phyloP scores from a whole-genome alignment of 1,139 yeast species.

The Lodderomyces metapsilosis region DNA sequence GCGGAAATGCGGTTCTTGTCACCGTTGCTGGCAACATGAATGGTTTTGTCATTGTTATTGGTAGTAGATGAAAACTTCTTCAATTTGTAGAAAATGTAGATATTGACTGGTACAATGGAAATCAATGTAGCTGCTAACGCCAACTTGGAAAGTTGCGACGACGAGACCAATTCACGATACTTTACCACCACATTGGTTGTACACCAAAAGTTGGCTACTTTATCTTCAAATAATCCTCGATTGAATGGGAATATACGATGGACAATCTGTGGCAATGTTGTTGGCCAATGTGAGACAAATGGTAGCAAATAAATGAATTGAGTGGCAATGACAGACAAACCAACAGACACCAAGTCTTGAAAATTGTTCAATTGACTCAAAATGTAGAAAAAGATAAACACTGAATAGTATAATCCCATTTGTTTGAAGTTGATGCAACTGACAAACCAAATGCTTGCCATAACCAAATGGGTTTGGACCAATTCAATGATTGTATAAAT shows the following conservation, averaged over 20 bases:
- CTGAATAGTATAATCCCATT: conserved; percentile 93
- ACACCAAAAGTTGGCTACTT: conserved; percentile 98
- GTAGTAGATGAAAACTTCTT: conserved; percentile 11
- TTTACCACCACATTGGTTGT: conserved; percentile 76
- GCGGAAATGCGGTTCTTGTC: conserved; percentile 19
- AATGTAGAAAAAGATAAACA: conserved; percentile 78
- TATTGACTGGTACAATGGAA: conserved; percentile 67
- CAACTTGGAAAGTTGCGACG: conserved; percentile 57
- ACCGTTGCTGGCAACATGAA: conserved; percentile 5
- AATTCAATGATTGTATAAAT: conserved; percentile 67
- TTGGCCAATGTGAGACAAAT: conserved; percentile 28
- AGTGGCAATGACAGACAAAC: conserved; percentile 58
- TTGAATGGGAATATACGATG: conserved; percentile 85
- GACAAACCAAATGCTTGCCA: conserved; percentile 81
- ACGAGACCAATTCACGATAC: conserved; percentile 53
- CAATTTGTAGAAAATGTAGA: conserved; percentile 52
- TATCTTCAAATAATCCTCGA: conserved; percentile 96
- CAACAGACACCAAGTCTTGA: conserved; percentile 53
- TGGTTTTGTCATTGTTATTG: not conserved
- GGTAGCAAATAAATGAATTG: conserved; percentile 60
- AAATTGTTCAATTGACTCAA: conserved; percentile 42
- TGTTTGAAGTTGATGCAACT: conserved; percentile 83
- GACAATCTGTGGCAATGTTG: conserved; percentile 36
- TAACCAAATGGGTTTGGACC: conserved; percentile 56
- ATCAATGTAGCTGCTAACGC: conserved; percentile 64